phyloP scores from a whole-genome alignment of 257 asterid genomes.

The Craterostigma plantagineum region DNA sequence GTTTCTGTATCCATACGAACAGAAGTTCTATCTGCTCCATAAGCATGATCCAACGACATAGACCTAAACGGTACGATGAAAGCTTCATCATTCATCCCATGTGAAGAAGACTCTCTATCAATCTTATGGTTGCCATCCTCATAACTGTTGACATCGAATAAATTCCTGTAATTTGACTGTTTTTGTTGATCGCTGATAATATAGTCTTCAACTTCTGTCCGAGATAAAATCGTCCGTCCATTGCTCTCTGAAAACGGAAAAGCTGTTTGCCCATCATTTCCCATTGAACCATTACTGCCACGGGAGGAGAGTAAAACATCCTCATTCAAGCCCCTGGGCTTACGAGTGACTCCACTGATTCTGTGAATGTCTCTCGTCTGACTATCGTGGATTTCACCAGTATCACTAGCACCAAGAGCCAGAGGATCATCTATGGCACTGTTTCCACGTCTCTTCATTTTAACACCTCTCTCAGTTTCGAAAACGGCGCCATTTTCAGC shows the following conservation, averaged over 20 bases:
- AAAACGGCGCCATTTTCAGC: no score
- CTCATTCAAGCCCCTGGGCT: no score
- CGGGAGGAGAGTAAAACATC: no score
- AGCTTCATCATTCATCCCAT: slow-evolving; percentile 61
- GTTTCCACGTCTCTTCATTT: slow-evolving; percentile 25
- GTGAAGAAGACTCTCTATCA: slow-evolving; percentile 24
- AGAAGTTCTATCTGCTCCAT: slow-evolving; percentile 31
- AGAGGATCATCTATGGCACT: slow-evolving; percentile 29
- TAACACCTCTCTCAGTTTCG: slow-evolving; percentile 43
- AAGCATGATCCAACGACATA: slow-evolving; percentile 37
- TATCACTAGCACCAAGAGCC: slow-evolving; percentile 23
- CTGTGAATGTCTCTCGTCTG: no score
- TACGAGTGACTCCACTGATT: no score
- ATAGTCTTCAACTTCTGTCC: slow-evolving; percentile 47
- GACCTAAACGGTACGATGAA: slow-evolving; percentile 72
- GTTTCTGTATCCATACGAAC: slow-evolving; percentile 64
- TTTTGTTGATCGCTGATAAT: slow-evolving; percentile 26
- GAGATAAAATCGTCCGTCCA: slow-evolving; percentile 28
- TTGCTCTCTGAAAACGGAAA: slow-evolving; percentile 39
- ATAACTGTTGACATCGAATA: slow-evolving; percentile 30
- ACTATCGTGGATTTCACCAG: no score
- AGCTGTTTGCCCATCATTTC: slow-evolving; percentile 19
- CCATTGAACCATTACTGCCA: no score
- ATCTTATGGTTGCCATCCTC: slow-evolving; percentile 19
- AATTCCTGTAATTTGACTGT: slow-evolving; percentile 23